Evolutionary conservation across 2,329 filamentous ascomycete genomes (phyloP).

Genomic region (Apiospora pterosperma): DNA sequence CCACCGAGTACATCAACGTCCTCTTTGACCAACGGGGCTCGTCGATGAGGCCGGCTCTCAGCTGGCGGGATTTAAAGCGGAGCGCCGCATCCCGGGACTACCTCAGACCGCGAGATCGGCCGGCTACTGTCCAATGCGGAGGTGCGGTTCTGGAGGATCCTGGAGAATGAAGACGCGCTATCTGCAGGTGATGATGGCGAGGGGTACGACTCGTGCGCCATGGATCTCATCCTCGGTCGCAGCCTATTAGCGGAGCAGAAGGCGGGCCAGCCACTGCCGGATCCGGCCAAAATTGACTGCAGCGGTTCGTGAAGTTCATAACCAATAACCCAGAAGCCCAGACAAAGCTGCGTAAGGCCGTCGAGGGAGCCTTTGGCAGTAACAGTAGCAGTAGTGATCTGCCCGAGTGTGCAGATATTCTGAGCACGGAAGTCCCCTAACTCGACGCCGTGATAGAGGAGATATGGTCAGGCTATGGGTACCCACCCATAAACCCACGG

Average conservation of each 20-base stretch:
- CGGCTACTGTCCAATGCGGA: conserved; percentile 11
- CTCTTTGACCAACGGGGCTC: background rate
- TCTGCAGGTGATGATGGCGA: conserved; percentile 16
- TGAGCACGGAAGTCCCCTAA: conserved; percentile 30
- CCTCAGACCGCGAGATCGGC: conserved; percentile 4
- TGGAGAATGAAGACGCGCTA: conserved; percentile 14
- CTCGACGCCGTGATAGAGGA: conserved; percentile 41
- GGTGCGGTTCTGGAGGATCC: too few relatives aligned
- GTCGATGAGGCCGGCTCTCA: conserved; percentile 6
- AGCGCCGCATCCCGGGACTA: background rate
- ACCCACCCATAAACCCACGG: too few relatives aligned
- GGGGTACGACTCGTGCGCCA: conserved; percentile 25
- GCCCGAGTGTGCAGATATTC: conserved; percentile 29
- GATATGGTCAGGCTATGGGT: too few relatives aligned
- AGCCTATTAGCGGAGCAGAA: too few relatives aligned
- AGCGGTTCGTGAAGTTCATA: conserved; percentile 37
- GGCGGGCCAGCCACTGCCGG: conserved; percentile 21
- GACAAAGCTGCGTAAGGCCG: conserved; percentile 25
- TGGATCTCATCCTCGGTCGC: conserved; percentile 32
- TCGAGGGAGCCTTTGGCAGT: conserved; percentile 23
- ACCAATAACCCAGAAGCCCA: conserved; percentile 31
- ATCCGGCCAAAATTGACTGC: conserved; percentile 18
- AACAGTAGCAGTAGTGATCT: conserved; percentile 11
- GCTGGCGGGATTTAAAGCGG: conserved; percentile 11
- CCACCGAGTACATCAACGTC: too few relatives aligned